These are phyloP conservation scores for Obelidium mucronatum DNA, from an alignment of 192 early-diverging fungal species.

Conservation along the genomic window DNA sequence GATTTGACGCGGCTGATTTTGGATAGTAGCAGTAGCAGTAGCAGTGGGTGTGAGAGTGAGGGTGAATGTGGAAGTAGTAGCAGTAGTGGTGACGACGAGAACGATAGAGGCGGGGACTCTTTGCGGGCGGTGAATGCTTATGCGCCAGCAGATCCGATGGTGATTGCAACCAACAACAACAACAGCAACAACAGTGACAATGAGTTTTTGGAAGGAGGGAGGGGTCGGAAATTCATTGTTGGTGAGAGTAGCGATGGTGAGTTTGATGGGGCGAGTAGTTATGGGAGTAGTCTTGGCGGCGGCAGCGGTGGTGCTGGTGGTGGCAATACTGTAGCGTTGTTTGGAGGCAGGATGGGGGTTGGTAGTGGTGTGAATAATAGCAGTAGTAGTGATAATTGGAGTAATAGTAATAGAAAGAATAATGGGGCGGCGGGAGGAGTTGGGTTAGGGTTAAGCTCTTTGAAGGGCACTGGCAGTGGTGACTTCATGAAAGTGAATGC, in stretches of 20 bases:
- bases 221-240: neutral
- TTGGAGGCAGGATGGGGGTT: neutral
- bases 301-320: neutral
- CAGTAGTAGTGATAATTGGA: too few relatives aligned
- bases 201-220: neutral
- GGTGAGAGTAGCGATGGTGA: conserved; percentile 16
- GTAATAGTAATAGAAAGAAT: too few relatives aligned
- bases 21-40: neutral
- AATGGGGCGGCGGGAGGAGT: too few relatives aligned
- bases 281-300: too few relatives aligned
- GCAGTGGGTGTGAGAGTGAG: neutral
- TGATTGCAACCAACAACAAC: too few relatives aligned
- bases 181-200: too few relatives aligned
- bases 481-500: too few relatives aligned
- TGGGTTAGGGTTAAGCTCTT: too few relatives aligned
- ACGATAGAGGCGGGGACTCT: neutral
- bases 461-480: too few relatives aligned
- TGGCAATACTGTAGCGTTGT: neutral
- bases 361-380: too few relatives aligned
- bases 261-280: neutral
- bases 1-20: conserved; percentile 16
- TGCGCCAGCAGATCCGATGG: too few relatives aligned
- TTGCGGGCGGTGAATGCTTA: too few relatives aligned
- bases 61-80: neutral
- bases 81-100: neutral